Evolutionary conservation across 2,329 filamentous ascomycete genomes (phyloP), one percentile per base, ranked within the genome.

Genomic region (Tolypocladium inflatum): DNA sequence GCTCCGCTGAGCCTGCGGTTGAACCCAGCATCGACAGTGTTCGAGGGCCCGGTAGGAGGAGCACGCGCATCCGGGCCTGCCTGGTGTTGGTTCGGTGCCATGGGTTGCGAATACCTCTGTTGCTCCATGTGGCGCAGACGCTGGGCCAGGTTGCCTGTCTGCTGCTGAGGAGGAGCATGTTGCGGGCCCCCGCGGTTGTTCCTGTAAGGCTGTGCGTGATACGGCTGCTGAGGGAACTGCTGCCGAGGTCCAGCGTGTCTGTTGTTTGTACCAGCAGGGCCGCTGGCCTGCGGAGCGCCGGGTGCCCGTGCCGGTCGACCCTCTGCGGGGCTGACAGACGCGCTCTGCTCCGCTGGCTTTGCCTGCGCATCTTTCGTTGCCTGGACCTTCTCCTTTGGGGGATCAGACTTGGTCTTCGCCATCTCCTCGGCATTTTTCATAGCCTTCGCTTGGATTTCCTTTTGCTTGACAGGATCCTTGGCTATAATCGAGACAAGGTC

Each of bases 401-500:
- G 63, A 55, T 77, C 78, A 21, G 77, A 68, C 68, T 85, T 85
- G 57, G 82, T 77, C 65, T 84, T 80, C 4, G 76, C 74, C 56
- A 82, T 73, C 62, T 86, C 83, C 61, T 90, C 86, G 2, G 85
- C 86, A 63, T 93, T 88, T 67, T 85, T 84, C 60, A 90, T 85
- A 1, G 91, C 91, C 72, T 92, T 95, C 65, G 91, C 88, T 67
- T 96, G 88, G 62, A 99, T 97, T 68, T 92, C 86, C 67, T 91
- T 86, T 73, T 97, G 94, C 76, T 97, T 99, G 52, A 79, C 82
- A n/a, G 91, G 91, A 69, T 99, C 94, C 71, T 97, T 99, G 59
- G 94, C 93, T 60, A 99, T 88, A 64, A 99, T 99, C 1, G 90
- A 88, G 35, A 99, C 91, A 41, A 99, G 76, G 72, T 99, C 94